Evolutionary conservation across 768 basidiomycete genomes (phyloP).

Genomic region (Lentinula sp.): DNA sequence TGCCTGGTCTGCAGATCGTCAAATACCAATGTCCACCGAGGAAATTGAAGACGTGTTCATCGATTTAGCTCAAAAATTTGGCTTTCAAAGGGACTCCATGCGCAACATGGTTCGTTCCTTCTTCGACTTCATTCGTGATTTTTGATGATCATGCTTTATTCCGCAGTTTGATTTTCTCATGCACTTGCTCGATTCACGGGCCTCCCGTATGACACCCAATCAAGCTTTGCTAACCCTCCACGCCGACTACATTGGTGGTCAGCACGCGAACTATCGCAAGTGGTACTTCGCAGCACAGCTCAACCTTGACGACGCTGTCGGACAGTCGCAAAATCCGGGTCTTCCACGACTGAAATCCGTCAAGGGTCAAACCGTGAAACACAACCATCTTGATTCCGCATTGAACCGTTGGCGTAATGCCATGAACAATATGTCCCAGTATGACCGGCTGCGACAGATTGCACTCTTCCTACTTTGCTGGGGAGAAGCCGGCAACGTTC

Average conservation of each 20-base stretch:
- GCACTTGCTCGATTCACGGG: conserved; percentile 94
- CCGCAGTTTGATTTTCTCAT: conserved; percentile 92
- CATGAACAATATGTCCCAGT: conserved; percentile 99
- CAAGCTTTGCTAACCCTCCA: conserved; percentile 95
- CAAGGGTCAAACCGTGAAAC: conserved; percentile 50
- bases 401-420: conserved; percentile 95
- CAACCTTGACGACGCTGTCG: conserved; percentile 98
- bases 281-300: conserved; percentile 99
- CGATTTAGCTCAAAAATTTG: conserved; percentile 97
- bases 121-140: background rate
- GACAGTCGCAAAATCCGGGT: conserved; percentile 90
- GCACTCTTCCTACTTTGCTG: conserved; percentile 95
- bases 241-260: conserved; percentile 98
- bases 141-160: conserved; percentile 8
- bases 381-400: conserved; percentile 89
- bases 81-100: conserved; percentile 95
- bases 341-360: conserved; percentile 84
- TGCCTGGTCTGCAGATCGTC: conserved; percentile 89
- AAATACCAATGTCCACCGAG: conserved; percentile 95
- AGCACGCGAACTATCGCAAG: conserved; percentile 98
- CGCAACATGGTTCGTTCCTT: conserved; percentile 72
- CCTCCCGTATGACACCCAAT: conserved; percentile 96
- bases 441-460: conserved; percentile 94
- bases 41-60: conserved; percentile 99
- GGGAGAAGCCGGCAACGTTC: conserved; percentile 97